A percentile compares a stretch with the other conserved stretches of the same genome.
Conservation (phyloP, 1,139 yeast genomes). For the Candida neerlandica region DNA sequence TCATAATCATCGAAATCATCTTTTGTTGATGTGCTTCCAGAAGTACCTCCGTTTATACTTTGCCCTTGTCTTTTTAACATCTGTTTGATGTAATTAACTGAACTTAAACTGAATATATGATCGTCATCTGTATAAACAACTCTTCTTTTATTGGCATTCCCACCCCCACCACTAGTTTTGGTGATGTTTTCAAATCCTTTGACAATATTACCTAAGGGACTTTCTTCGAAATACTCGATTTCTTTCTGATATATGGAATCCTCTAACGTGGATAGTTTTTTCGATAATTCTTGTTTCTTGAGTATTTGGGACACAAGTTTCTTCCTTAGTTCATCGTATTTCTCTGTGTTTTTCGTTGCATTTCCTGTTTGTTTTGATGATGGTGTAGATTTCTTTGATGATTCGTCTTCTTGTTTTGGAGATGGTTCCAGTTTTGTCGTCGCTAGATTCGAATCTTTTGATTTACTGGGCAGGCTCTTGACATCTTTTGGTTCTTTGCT, state of each 20-base stretch:
- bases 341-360: constrained; percentile 29
- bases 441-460: constrained; percentile 1
- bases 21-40: constrained; percentile 16
- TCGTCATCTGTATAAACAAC: constrained; percentile 74
- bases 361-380: constrained; percentile 1
- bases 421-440: constrained; percentile 6
- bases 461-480: constrained; percentile 9
- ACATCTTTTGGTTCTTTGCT: constrained; percentile 9
- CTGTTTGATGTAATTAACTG: constrained; percentile 69
- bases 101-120: constrained; percentile 80
- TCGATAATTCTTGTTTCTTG: constrained; percentile 66
- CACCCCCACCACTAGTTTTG: constrained; percentile 42
- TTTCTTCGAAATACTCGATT: constrained; percentile 72
- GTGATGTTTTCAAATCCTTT: constrained; percentile 87
- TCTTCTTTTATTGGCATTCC: constrained; percentile 47
- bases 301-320: constrained; percentile 67
- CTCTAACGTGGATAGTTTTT: constrained; percentile 63
- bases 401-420: neutral
- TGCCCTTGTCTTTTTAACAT: constrained; percentile 46
- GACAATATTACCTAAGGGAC: constrained; percentile 75
- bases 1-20: constrained; percentile 51
- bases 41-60: constrained; percentile 13
- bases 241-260: constrained; percentile 84
- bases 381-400: neutral
- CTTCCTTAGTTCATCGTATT: constrained; percentile 69